A percentile compares a stretch with the other conserved stretches of the same genome.
Evolutionary conservation across 1,284 basidiomycete species (phyloP).

Genomic region (Naganishia liquefaciens): DNA sequence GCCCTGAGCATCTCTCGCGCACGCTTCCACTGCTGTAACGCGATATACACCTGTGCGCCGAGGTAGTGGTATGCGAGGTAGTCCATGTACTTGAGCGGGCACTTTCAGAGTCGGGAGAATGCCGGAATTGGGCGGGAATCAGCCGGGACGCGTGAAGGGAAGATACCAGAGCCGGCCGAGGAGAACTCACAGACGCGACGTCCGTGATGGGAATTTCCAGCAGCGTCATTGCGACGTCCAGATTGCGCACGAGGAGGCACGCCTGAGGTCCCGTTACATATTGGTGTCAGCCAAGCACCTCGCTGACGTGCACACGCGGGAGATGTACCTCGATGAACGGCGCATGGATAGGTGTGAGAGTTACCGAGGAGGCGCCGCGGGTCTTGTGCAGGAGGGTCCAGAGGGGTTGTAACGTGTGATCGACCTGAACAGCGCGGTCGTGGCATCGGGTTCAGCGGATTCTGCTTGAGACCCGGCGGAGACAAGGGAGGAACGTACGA

Average conservation of each 20-base stretch:
- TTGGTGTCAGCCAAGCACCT: no score
- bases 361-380: background rate
- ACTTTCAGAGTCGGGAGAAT: background rate
- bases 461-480: background rate
- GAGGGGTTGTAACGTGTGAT: background rate
- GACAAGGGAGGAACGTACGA: conserved; percentile 3
- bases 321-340: conserved; percentile 18
- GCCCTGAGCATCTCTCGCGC: conserved; percentile 27
- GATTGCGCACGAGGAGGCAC: conserved; percentile 9
- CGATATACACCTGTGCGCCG: conserved; percentile 20
- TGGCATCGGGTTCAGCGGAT: no score
- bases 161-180: background rate
- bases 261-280: no score
- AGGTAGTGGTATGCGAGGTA: conserved; percentile 25
- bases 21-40: conserved; percentile 15
- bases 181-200: conserved; percentile 5
- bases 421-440: no score
- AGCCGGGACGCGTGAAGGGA: background rate
- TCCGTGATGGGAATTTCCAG: conserved; percentile 4
- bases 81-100: conserved; percentile 18
- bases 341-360: conserved; percentile 7
- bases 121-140: background rate
- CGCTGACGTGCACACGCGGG: background rate
- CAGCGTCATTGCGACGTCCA: conserved; percentile 5
- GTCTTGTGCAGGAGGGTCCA: conserved; percentile 2